Percentiles rank a stretch among this genome's conserved stretches.
Conservation (phyloP, 768 basidiomycete species). For the Vararia minispora region DNA sequence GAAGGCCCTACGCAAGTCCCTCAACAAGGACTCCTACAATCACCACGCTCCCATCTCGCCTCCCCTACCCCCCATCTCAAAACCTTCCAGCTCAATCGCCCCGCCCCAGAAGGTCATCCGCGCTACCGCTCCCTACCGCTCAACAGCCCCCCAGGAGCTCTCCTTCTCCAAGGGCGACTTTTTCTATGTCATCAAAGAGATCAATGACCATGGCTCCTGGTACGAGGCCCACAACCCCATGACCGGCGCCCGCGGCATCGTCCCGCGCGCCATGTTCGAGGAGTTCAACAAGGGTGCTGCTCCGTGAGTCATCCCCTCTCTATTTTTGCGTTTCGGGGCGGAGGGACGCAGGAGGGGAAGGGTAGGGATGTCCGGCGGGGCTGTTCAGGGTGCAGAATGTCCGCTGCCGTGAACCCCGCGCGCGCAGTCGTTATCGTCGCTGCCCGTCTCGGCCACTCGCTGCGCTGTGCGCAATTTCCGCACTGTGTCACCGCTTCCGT, state of each 20-base stretch:
- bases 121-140: conserved; percentile 55
- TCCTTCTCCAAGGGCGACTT: conserved; percentile 93
- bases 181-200: conserved; percentile 86
- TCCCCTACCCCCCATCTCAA: conserved; percentile 56
- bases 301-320: conserved; percentile 34
- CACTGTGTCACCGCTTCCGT: no score
- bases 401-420: no score
- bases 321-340: conserved; percentile 5
- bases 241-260: conserved; percentile 82
- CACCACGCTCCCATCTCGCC: conserved; percentile 63
- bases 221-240: conserved; percentile 95
- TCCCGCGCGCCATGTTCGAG: conserved; percentile 81
- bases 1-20: conserved; percentile 78
- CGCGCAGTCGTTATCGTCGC: neutral
- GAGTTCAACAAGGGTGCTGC: conserved; percentile 68
- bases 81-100: conserved; percentile 55
- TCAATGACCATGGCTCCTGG: conserved; percentile 47
- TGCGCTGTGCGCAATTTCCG: no score
- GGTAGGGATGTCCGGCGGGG: no score
- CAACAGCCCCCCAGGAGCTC: conserved; percentile 73
- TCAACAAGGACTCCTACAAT: conserved; percentile 54
- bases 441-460: no score
- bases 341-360: no score
- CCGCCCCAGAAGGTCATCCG: conserved; percentile 96
- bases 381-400: no score